Base-by-base conservation (phyloP, 1,139 yeast species). In the Zhuliangozyma blackwelliae region DNA sequence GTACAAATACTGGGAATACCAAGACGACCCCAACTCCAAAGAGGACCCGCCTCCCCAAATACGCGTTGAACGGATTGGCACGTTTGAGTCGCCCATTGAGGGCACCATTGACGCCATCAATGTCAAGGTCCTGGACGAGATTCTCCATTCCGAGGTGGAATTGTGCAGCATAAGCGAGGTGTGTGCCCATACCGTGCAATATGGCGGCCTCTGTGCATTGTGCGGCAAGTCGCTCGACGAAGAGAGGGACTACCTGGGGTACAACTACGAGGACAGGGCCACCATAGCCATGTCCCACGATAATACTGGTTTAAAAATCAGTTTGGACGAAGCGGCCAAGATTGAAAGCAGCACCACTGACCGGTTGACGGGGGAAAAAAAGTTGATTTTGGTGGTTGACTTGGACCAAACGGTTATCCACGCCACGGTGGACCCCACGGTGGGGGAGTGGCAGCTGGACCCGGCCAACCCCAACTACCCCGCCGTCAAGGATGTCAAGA, bases 381-480 rank as follows among this genome's bases (percentile, higher is more conserved):
- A 86, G 54, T 70, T 92, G 47, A 89, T 92, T 30, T 68, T 92
- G 40, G 98, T 92, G 34, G 99, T 92, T 10, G 99, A 92, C 66
- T 70, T 92, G 45, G 99, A 92, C 63, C 98, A 94, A 60, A 94
- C 98, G 0, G 95, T 92, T 7, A 92, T 92, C 28, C 99, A 92
- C 55, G 96, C 97, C 28, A 92, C 97, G 4, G 97, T 90, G 20
- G 98, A 92, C 56, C 97, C 97, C 1, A 89, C 97, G 0, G 95
- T 92, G 28, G 95, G 95, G 1, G 96, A 88, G 55, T 92, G 98
- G 98, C 90, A 87, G 70, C 72, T 72, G 42, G 97, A 92, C 51
- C 83, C 90, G 2, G 57, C 70, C 5, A 87, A 88, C 51, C 96
- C 97, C 11, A 89, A 92, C 52, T 84, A 85, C 54, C 81, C 79